A percentile compares a stretch with the other conserved stretches of the same genome.
Conservation (phyloP, 2,329 filamentous ascomycete species). For the Onygena corvina region DNA sequence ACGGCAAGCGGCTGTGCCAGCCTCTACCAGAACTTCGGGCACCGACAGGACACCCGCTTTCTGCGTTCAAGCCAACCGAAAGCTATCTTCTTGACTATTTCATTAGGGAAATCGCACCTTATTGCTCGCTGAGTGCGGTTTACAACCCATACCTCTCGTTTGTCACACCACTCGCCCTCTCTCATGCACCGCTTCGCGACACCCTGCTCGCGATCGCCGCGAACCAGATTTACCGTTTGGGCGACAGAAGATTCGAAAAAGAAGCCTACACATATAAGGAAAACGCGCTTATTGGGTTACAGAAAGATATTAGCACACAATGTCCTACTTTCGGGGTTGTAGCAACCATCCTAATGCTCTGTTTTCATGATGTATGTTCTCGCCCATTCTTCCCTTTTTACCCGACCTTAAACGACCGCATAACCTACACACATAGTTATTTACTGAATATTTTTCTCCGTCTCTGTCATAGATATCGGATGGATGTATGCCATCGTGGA, state of each 20-base stretch:
- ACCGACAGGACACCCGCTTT: conserved; percentile 13
- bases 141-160: conserved; percentile 24
- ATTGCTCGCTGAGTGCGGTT: conserved; percentile 22
- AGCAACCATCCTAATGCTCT: conserved; percentile 26
- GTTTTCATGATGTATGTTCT: conserved; percentile 23
- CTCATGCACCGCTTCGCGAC: conserved; percentile 18
- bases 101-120: conserved; percentile 22
- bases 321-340: conserved; percentile 18
- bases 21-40: not conserved
- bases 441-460: conserved; percentile 5
- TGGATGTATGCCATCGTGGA: conserved; percentile 24
- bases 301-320: conserved; percentile 16
- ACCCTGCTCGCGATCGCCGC: conserved; percentile 23
- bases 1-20: not conserved
- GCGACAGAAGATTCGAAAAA: conserved; percentile 18
- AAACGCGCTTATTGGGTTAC: conserved; percentile 20
- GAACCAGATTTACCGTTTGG: conserved; percentile 22
- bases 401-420: not conserved
- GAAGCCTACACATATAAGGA: conserved; percentile 21
- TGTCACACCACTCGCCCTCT: conserved; percentile 19
- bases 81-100: conserved; percentile 22
- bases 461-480: conserved; percentile 21
- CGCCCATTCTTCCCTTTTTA: not conserved
- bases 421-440: not conserved
- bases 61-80: conserved; percentile 12